Evolutionary conservation across 345 rosid genomes (phyloP), one percentile per base, ranked within the genome.

Genomic region (Diplotaxis tenuifolia): DNA sequence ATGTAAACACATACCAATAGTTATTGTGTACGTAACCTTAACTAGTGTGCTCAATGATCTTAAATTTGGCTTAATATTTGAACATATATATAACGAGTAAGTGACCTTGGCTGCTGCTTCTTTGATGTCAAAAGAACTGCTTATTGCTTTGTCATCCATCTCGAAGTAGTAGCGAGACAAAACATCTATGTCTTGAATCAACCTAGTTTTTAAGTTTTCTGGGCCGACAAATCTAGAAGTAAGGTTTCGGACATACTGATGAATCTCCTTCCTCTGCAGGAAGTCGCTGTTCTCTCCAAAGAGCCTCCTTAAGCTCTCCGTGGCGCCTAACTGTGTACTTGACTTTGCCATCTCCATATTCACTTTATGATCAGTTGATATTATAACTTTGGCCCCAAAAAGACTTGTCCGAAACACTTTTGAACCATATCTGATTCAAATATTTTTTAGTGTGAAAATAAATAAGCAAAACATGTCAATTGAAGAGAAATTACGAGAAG

Each of bases 381-480:
- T 40, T 16, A 69, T 40, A 8, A 55, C 73, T 18, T 34, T 53
- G 15, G 34, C 29, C 18, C 73, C 73, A 9, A 69, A 55, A 22
- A 69, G n/a, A 16, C 73, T 69, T 69, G 73, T 69, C 25, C 73
- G 73, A 69, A 69, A 69, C n/a, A 69, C 11, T 21, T 62, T 62
- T 21, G 65, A 9, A 10, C 65, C 38, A 21, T 69, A 69, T 5
- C 59, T 50, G 56, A 50, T 50, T 50, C 53, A 16, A 19, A 50
- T 12, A 40, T 38, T 38, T 38, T 29, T 6, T 0, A 3, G 14
- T 38, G 5, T 4, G n/a, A 12, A 40, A 40, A 40, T 38, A 12
- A 38, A 38, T 38, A 38, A 38, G 45, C n/a, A 12, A 38, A 45
- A 45, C 19, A 47, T 47, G 7, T 15, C 3, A 47, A 10, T 2